Evolutionary conservation across 345 rosid genomes (phyloP), one percentile per base, ranked within the genome.

Genomic region (Nephelium lappaceum): DNA sequence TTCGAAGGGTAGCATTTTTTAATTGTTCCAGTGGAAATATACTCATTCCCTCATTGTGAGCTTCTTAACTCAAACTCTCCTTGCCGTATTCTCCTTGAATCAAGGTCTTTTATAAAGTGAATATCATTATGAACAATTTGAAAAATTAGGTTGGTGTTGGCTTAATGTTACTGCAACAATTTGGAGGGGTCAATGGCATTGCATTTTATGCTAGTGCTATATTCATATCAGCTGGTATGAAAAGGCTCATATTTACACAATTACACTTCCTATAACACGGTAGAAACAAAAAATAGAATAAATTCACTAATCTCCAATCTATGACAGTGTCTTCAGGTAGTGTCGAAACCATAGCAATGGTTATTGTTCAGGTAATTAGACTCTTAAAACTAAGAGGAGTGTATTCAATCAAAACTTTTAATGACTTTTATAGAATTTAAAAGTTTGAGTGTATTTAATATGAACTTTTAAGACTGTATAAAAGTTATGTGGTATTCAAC

Each of bases 81-180:
- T n/a, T n/a, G 7, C 19, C 24, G 43, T 39, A 38, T 58, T 45
- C 61, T 12, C 4, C 39, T 16, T 64, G 36, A 25, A 53, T 27
- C 25, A 61, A 27, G 39, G 27, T 65, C 53, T 21, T 49, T 21
- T 19, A 49, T 14, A 7, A 66, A 19, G 6, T 16, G 47, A 60
- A 41, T n/a, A 11, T 68, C 69, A 11, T 15, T 5, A 24, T 11
- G 24, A 39, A 51, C n/a, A 5, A 43, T 15, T 24, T 8, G 12
- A 51, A 65, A 60, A 65, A 75, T 71, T 53, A 90, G 95, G 89
- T 91, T 77, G 95, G 90, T 41, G 87, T 91, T 71, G 93, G 92
- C 53, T 83, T 94, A 77, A 94, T 94, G 94, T 90, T 81, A 69
- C 83, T 94, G 82, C 98, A 93, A 81, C 92, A 92, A 64, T 87